Percentiles rank a stretch among this genome's conserved stretches.
Conservation (phyloP, 768 basidiomycete genomes). For the Boletus subcaerulescens region DNA sequence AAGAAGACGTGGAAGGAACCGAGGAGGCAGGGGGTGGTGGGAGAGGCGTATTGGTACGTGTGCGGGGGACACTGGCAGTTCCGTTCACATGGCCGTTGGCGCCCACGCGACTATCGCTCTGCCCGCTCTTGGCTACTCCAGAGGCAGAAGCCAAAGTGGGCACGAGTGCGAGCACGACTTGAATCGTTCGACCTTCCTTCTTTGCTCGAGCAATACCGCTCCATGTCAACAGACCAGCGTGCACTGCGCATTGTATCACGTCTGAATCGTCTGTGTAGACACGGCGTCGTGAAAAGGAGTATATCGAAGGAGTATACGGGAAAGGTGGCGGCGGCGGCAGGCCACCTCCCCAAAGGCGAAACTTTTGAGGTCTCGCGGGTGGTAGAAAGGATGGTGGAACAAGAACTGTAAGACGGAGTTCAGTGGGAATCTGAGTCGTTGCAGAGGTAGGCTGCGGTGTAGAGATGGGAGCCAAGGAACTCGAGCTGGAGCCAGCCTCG, state of each 20-base stretch:
- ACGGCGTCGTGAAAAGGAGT: conserved; percentile 40
- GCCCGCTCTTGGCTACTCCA: conserved; percentile 38
- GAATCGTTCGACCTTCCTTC: conserved; percentile 37
- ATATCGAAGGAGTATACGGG: conserved; percentile 23
- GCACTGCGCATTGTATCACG: conserved; percentile 64
- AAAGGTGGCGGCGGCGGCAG: conserved; percentile 41
- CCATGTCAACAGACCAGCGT: conserved; percentile 54
- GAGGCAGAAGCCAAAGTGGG: conserved; percentile 41
- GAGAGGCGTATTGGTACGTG: conserved; percentile 29
- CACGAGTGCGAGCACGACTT: conserved; percentile 40
- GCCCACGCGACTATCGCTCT: conserved; percentile 17
- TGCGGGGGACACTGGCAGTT: conserved; percentile 27
- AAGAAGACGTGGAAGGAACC: conserved; percentile 25
- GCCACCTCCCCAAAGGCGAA: conserved; percentile 73
- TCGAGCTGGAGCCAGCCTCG: conserved; percentile 28
- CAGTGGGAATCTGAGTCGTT: conserved; percentile 23
- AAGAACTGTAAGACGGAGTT: conserved; percentile 46
- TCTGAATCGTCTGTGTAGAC: conserved; percentile 81
- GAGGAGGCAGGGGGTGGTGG: conserved; percentile 21
- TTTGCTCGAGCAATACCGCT: conserved; percentile 38
- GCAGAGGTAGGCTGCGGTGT: conserved; percentile 8
- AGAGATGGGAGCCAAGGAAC: conserved; percentile 21
- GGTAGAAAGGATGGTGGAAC: conserved; percentile 62
- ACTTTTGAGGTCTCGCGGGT: conserved; percentile 46
- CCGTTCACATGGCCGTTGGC: conserved; percentile 33